Percentiles rank a stretch among this genome's conserved stretches.
Conservation (phyloP, 129 eudicot genomes). For the Artemisia tridentata region DNA sequence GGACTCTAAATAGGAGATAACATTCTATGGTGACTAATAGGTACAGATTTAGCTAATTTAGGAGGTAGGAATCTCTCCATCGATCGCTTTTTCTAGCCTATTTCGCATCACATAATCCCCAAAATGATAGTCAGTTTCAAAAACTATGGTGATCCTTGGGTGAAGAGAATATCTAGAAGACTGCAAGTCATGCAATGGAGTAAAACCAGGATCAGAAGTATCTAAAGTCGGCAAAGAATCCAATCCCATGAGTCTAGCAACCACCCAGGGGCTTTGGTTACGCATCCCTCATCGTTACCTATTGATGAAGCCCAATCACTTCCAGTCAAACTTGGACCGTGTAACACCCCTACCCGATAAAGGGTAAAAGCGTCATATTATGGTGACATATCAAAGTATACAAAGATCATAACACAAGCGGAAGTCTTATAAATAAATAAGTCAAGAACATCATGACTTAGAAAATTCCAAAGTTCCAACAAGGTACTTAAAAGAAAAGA, state of each 20-base stretch:
- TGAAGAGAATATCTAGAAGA: constrained; percentile 55
- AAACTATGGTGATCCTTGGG: constrained; percentile 36
- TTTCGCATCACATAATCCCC: constrained; percentile 50
- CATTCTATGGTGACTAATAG: no score
- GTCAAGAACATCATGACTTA: no score
- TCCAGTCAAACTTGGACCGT: constrained; percentile 37
- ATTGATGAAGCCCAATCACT: constrained; percentile 58
- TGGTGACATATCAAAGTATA: no score
- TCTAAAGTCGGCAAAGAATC: constrained; percentile 75
- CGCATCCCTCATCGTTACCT: constrained; percentile 56
- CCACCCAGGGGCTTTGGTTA: constrained; percentile 86
- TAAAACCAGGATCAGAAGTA: constrained; percentile 47
- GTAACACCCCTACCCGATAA: no score
- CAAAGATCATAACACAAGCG: no score
- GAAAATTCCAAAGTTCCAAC: no score
- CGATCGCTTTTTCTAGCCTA: constrained; percentile 66
- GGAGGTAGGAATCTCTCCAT: constrained; percentile 87
- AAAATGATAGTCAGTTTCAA: constrained; percentile 42
- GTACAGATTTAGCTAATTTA: no score
- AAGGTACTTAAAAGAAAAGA: no score
- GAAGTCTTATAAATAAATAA: no score
- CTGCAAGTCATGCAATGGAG: constrained; percentile 43
- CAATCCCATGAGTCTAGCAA: constrained; percentile 97
- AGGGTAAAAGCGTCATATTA: no score
- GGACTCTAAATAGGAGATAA: no score